Percentiles rank a stretch among this genome's conserved stretches.
phyloP scores from a whole-genome alignment of 1,139 yeast species.

The Taphrina communis region DNA sequence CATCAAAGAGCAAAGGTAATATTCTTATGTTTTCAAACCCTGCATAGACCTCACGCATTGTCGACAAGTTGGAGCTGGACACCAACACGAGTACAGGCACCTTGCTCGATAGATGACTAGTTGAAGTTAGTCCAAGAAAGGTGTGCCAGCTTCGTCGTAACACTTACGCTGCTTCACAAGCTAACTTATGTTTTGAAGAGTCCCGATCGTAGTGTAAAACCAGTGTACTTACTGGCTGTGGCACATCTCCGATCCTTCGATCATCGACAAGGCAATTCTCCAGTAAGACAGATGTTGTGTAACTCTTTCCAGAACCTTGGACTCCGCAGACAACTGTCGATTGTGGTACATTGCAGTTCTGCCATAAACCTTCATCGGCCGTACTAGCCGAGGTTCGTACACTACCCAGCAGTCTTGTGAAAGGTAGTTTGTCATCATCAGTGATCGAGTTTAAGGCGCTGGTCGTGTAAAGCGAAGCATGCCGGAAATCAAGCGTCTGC shows the following conservation, averaged over 20 bases:
- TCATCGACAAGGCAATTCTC: constrained; percentile 11
- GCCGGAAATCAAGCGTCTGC: not conserved
- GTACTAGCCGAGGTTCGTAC: not conserved
- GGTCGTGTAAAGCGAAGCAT: not conserved
- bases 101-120: constrained; percentile 6
- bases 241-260: not conserved
- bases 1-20: not conserved
- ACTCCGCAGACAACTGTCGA: constrained; percentile 5
- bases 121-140: not conserved
- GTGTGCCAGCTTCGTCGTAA: not conserved
- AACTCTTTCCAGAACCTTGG: not conserved
- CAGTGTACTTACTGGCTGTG: constrained; percentile 1
- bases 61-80: not conserved
- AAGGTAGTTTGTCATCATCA: not conserved
- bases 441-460: not conserved
- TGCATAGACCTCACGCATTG: not conserved
- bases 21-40: not conserved
- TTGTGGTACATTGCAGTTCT: constrained; percentile 4
- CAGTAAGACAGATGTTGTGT: not conserved
- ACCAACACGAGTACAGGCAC: not conserved
- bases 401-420: constrained; percentile 5
- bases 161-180: constrained; percentile 8
- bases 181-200: not conserved
- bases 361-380: not conserved
- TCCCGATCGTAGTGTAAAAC: constrained; percentile 9